Evolutionary conservation across 208 protist genomes (phyloP), one percentile per base, ranked within the genome.

Genomic region (Leishmania arabica): DNA sequence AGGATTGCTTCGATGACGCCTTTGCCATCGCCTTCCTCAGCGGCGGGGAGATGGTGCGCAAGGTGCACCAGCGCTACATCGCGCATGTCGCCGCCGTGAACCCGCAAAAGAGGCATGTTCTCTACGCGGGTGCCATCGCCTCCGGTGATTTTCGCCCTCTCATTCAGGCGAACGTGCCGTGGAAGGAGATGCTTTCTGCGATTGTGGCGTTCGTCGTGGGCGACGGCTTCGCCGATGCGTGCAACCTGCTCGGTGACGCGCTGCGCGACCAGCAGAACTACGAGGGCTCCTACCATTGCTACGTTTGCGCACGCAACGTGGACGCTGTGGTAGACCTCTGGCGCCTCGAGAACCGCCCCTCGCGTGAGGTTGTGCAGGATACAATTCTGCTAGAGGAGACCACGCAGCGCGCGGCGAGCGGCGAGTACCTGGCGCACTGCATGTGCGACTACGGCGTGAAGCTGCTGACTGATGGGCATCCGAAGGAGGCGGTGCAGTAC

Each of bases 251-350:
- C 24, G 94, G 90, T 54, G 85, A 86, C 45, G 75, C 75, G n/a
- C 79, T 97, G 49, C 84, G 84, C 31, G 83, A 78, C 24, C 64
- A 82, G 72, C 78, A 87, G 65, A 88, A 97, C 51, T 85, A 81
- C 69, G 91, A 97, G 53, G 92, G 90, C 64, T 92, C 94, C 42
- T 88, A 91, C 73, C 86, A 88, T 47, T 95, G 91, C 84, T 97
- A 91, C 86, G 86, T 95, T 15, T 97, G 90, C 76, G 89, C 88
- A 53, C 86, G 89, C 71, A 95, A 95, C 83, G 89, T 95, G 68
- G 89, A 97, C 75, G 91, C 84, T 15, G 89, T 93, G 11, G 79
- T 92, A 6, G 90, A 94, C 58, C 78, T 97, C 58, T 92, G 87
- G 89, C 84, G 82, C 51, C 68, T 87, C 60, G 82, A 92, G 75